Evolutionary conservation across 1,284 basidiomycete genomes (phyloP), one percentile per base, ranked within the genome.

Genomic region (Rhodotorula sp.): DNA sequence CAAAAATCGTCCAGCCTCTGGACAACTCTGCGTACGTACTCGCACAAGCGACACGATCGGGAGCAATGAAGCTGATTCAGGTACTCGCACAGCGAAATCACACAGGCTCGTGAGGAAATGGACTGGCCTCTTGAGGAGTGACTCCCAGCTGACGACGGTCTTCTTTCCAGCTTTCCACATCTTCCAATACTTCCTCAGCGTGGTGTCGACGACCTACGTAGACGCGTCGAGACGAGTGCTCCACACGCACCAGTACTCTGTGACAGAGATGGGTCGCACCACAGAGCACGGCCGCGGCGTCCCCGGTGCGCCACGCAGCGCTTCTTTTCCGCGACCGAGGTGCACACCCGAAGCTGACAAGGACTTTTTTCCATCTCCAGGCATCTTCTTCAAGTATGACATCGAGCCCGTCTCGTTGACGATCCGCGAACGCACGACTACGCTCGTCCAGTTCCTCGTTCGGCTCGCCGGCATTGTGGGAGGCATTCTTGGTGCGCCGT

Each of bases 301-400:
- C 0, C 95, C 95, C 0, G 83, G 82, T 75, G 19, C 31, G 69
- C 26, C 21, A 43, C 38, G 38, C 10, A 15, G 2, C 18, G n/a
- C 34, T 34, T 49, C 16, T 15, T 34, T 28, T 28, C 34, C 23
- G 6, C 19, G 21, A 5, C 28, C 21, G 18, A 34, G 23, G 8
- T 34, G 12, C 50, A n/a, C 12, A 15, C 3, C 28, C 28, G 15
- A 31, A 18, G 31, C 63, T 64, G 47, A 52, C 57, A 28, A 34
- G 34, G 2, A 5, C 15, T 23, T n/a, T 38, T 50, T 58, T 15
- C 49, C 34, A 18, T 12, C 49, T 10, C 18, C 66, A 26, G 93
- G 93, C 23, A 94, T 95, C 79, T 95, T 94, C 84, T 94, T 95
- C 88, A 95, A 95, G 81, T 97, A 93, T 80, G 95, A 99, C 73